Evolutionary conservation across 441 rosid species (phyloP), one percentile per base, ranked within the genome.

Genomic region (Biscutella auriculata): DNA sequence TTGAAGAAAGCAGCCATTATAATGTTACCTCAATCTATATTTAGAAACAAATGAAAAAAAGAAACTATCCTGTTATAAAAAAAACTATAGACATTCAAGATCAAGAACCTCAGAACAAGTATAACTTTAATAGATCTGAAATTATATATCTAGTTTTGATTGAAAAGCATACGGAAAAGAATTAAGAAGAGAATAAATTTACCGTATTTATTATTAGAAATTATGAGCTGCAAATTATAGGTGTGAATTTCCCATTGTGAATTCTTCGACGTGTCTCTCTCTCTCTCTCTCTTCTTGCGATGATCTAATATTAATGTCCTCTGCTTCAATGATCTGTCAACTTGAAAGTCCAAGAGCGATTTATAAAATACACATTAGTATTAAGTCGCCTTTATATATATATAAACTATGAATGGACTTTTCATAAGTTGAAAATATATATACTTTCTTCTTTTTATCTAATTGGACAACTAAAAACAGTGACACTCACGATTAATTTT

Each of bases 401-500:
- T 25, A 43, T 33, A 15, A 53, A 16, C 1, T 63, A 16, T 46
- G 43, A 55, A 37, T 64, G 41, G 56, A 64, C 62, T 55, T 64
- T 64, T 55, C 35, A 64, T 19, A 60, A 55, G 25, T 3, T 45
- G 14, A 14, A 25, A 53, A 45, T n/a, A 53, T 37, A 29, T 64
- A 36, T 46, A 8, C 6, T 64, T 55, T 63, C 55, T 46, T 63
- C 56, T 30, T 37, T 45, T 15, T 11, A 37, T 63, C 3, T 64
- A 41, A 64, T 64, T 64, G 68, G 68, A 55, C 61, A 39, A 46
- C 62, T 37, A n/a, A n/a, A 37, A 64, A 64, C 68, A 55, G 68
- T 64, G 68, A 64, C 55, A 44, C 23, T 55, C 68, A 64, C 68
- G 62, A 46, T 64, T 64, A 35, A 9, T 44, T 59, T 27, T 44